Percentiles rank a stretch among this genome's conserved stretches.
These are phyloP conservation scores for Tricholoma terreum DNA, from an alignment of 768 basidiomycete genomes.

Conservation along the genomic window DNA sequence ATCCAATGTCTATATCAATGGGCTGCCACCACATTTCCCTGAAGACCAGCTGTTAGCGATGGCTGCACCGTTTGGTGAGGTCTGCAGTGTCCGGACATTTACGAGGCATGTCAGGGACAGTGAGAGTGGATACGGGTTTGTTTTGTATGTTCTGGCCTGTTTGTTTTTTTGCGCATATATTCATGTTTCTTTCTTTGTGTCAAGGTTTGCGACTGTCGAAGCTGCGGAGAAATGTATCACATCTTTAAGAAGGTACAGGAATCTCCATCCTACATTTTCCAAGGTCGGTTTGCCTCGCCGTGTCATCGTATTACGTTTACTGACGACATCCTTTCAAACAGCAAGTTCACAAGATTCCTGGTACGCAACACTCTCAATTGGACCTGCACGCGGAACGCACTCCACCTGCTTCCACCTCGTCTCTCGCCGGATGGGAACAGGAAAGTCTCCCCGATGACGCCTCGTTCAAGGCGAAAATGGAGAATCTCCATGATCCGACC, in stretches of 20 bases:
- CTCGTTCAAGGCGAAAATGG: conserved; percentile 79
- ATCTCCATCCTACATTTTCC: conserved; percentile 84
- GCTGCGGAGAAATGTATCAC: conserved; percentile 75
- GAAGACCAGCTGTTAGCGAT: conserved; percentile 77
- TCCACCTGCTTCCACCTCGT: neutral
- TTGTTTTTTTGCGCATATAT: neutral
- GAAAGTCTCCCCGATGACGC: conserved; percentile 27
- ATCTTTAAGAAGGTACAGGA: conserved; percentile 64
- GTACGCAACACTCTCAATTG: conserved; percentile 38
- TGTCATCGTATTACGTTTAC: conserved; percentile 3
- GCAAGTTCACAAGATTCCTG: conserved; percentile 81
- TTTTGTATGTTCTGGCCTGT: conserved; percentile 50
- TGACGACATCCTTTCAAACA: conserved; percentile 13
- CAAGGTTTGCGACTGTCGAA: conserved; percentile 64
- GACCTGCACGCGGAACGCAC: conserved; percentile 8
- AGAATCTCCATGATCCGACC: conserved; percentile 57
- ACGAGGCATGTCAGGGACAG: conserved; percentile 79
- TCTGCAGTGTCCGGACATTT: conserved; percentile 79
- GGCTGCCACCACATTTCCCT: conserved; percentile 77
- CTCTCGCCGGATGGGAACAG: conserved; percentile 21
- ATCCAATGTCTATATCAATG: conserved; percentile 88
- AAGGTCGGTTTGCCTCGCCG: conserved; percentile 47
- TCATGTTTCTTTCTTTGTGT: neutral
- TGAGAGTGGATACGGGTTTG: conserved; percentile 73
- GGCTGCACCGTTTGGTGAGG: conserved; percentile 65